Evolutionary conservation across 495 filamentous ascomycete genomes (phyloP).

Genomic region (Clohesyomyces aquaticus): DNA sequence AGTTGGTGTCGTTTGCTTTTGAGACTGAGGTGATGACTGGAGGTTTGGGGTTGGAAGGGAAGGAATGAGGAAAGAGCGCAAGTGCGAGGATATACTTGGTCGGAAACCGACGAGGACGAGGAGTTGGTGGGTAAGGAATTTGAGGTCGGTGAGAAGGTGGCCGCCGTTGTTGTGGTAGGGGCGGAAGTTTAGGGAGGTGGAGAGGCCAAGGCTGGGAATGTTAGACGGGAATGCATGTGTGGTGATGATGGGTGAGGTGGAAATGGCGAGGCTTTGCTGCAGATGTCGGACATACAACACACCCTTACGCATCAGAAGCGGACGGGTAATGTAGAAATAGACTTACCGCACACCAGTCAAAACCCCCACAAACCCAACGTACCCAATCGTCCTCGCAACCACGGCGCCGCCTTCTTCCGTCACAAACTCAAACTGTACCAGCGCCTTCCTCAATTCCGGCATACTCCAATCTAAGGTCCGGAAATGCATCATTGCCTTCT

Average conservation of each 20-base stretch:
- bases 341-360: constrained; percentile 60
- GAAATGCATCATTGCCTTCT: constrained; percentile 61
- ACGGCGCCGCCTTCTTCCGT: constrained; percentile 45
- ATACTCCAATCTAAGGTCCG: constrained; percentile 71
- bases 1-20: neutral
- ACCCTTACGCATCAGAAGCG: neutral
- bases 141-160: constrained; percentile 44
- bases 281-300: neutral
- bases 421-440: constrained; percentile 64
- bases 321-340: neutral
- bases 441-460: constrained; percentile 58
- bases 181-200: constrained; percentile 67
- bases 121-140: constrained; percentile 56
- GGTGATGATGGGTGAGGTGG: neutral
- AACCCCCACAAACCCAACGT: constrained; percentile 66
- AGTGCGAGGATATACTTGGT: constrained; percentile 58
- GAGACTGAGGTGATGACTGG: neutral
- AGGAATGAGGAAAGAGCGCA: constrained; percentile 54
- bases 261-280: neutral
- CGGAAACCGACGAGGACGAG: constrained; percentile 62
- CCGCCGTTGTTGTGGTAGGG: constrained; percentile 56
- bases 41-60: constrained; percentile 10
- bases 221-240: neutral
- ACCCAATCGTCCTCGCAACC: constrained; percentile 63
- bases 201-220: constrained; percentile 46